Evolutionary conservation across 768 basidiomycete genomes (phyloP), one percentile per base, ranked within the genome.

Genomic region (Kwoniella sp.): DNA sequence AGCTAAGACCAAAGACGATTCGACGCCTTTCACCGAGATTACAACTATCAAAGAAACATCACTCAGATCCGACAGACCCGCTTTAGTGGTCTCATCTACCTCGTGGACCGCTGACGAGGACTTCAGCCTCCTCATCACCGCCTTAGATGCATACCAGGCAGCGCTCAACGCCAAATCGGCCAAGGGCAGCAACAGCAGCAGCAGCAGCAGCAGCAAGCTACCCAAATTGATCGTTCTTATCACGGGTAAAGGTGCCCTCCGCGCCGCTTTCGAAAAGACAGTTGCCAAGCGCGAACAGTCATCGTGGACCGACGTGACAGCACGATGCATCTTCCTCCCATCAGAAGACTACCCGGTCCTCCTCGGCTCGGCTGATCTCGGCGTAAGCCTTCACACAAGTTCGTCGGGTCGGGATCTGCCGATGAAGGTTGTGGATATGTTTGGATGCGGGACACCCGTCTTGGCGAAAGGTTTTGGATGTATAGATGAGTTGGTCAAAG

Each of bases 391-490:
- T 55, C 96, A 99, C 82, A 86, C 87, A 4, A 94, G 92, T 79
- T 92, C 92, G 0, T 94, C 92, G 1, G 90, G 86, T 1, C 82
- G 93, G 62, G 96, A 99, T 81, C 83, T 99, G 60, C 96, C 96
- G 2, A 99, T 99, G 96, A 99, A 99, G 81, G 88, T 99, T 4
- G 93, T 99, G 7, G 96, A 99, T 79, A 97, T 98, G 95, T 97
- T 98, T 82, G 96, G 96, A 3, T 97, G 94, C 72, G 89, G 89
- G 4, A 83, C 98, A 61, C 95, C 95, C 0, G 96, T 97, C 8
- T 90, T 94, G 67, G 94, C 96, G 0, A 84, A 93, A 2, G 84
- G 88, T 55, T 99, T 95, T 75, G 82, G 84, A 47, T 95, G 94
- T 78, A 83, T 99, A 30, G 76, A 86, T 53, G 96, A 99, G 80